Percentiles rank a stretch among this genome's conserved stretches.
Evolutionary conservation across 1,284 basidiomycete species (phyloP).

Genomic region (Rhizopogon parksii): DNA sequence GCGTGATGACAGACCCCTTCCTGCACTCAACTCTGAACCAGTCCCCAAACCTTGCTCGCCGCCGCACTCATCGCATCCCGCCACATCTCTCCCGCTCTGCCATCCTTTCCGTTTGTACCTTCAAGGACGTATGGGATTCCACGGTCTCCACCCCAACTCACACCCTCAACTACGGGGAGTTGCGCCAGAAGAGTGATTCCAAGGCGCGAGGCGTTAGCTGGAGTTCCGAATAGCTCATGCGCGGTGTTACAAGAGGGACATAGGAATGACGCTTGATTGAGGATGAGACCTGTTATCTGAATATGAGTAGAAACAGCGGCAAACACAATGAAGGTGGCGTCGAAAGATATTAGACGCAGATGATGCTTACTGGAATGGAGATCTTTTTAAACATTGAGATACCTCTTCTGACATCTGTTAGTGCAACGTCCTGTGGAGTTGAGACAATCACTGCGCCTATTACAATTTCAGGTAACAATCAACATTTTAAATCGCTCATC

Average conservation of each 20-base stretch:
- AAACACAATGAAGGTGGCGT: background rate
- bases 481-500: background rate
- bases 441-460: constrained; percentile 83
- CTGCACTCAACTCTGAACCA: background rate
- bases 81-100: constrained; percentile 39
- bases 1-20: too few species aligned
- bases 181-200: constrained; percentile 72
- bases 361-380: constrained; percentile 65
- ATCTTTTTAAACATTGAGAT: constrained; percentile 92
- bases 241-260: constrained; percentile 68
- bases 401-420: constrained; percentile 90
- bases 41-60: constrained; percentile 37
- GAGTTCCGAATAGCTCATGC: constrained; percentile 78
- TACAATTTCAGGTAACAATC: background rate
- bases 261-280: constrained; percentile 90
- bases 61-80: constrained; percentile 38
- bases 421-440: constrained; percentile 92
- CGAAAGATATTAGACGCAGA: background rate
- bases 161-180: constrained; percentile 73
- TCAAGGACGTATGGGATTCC: constrained; percentile 58
- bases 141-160: constrained; percentile 71
- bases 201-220: constrained; percentile 56
- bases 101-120: constrained; percentile 22
- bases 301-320: background rate
- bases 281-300: constrained; percentile 82